These are phyloP conservation scores for Gynostemma pentaphyllum DNA, from an alignment of 306 rosid species.

Conservation along the genomic window DNA sequence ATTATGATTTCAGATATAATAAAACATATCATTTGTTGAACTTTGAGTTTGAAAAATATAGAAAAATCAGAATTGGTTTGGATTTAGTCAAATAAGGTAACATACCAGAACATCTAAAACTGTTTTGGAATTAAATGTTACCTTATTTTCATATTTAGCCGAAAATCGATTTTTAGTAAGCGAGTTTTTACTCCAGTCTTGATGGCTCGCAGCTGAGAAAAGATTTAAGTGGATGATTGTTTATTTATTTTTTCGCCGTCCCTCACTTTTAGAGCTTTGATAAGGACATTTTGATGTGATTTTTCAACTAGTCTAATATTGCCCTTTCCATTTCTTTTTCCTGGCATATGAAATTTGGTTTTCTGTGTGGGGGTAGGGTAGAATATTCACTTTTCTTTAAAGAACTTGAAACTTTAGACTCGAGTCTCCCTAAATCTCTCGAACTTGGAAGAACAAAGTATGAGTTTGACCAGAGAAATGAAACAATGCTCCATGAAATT, in stretches of 20 bases:
- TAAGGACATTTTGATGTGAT: too few relatives aligned
- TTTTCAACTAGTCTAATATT: neutral
- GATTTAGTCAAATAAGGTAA: neutral
- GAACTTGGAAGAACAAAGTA: neutral
- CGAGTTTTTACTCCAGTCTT: neutral
- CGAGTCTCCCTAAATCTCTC: neutral
- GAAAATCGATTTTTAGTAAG: too few relatives aligned
- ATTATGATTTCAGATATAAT: neutral
- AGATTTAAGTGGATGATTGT: too few relatives aligned
- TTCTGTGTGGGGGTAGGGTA: neutral
- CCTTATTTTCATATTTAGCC: neutral
- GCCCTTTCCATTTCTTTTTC: neutral
- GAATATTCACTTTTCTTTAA: neutral
- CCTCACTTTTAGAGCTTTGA: too few relatives aligned
- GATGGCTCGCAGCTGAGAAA: neutral
- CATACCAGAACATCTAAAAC: too few relatives aligned
- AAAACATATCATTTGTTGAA: neutral
- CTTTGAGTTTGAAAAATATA: neutral
- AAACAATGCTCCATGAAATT: neutral
- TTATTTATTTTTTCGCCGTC: too few relatives aligned
- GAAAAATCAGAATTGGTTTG: neutral
- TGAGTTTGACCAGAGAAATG: neutral
- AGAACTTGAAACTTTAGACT: neutral
- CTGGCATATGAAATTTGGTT: neutral
- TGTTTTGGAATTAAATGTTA: neutral